Conservation (phyloP, 768 basidiomycete species). For the Trametes cubensis region DNA sequence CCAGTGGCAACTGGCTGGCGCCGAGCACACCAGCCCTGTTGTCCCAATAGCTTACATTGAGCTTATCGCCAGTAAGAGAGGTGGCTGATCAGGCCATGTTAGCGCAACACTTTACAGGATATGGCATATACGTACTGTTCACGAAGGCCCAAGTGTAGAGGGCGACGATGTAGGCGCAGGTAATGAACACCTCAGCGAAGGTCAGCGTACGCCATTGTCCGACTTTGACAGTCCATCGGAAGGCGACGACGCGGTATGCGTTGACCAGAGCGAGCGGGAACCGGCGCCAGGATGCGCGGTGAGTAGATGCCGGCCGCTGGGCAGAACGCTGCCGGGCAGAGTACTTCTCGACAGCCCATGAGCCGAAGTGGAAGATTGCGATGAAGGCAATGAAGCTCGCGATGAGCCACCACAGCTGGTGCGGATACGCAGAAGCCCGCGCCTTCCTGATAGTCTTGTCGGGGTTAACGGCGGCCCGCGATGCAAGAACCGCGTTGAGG, state of each 20-base stretch:
- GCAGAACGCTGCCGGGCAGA: neutral
- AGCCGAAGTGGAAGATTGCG: constrained; percentile 39
- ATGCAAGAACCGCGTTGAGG: neutral
- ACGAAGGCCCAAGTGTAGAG: constrained; percentile 34
- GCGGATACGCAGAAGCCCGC: constrained; percentile 37
- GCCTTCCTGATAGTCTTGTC: constrained; percentile 14
- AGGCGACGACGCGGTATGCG: constrained; percentile 36
- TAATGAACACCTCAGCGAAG: constrained; percentile 40
- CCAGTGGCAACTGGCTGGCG: constrained; percentile 52
- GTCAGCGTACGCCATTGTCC: constrained; percentile 37
- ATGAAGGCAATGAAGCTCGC: constrained; percentile 46
- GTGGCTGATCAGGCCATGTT: constrained; percentile 25
- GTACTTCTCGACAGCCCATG: constrained; percentile 18
- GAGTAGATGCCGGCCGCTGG: neutral
- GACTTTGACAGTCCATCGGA: constrained; percentile 36
- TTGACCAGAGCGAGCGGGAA: constrained; percentile 33
- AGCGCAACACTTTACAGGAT: neutral
- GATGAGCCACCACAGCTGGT: constrained; percentile 46
- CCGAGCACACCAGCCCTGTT: constrained; percentile 49
- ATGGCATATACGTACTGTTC: constrained; percentile 26
- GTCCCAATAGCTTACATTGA: constrained; percentile 30
- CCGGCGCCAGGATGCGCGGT: constrained; percentile 24
- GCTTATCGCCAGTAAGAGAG: constrained; percentile 25
- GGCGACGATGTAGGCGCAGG: constrained; percentile 37
- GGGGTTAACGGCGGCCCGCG: constrained; percentile 8